Evolutionary conservation across 495 filamentous ascomycete genomes (phyloP).

Genomic region (Trypethelium eluteriae): DNA sequence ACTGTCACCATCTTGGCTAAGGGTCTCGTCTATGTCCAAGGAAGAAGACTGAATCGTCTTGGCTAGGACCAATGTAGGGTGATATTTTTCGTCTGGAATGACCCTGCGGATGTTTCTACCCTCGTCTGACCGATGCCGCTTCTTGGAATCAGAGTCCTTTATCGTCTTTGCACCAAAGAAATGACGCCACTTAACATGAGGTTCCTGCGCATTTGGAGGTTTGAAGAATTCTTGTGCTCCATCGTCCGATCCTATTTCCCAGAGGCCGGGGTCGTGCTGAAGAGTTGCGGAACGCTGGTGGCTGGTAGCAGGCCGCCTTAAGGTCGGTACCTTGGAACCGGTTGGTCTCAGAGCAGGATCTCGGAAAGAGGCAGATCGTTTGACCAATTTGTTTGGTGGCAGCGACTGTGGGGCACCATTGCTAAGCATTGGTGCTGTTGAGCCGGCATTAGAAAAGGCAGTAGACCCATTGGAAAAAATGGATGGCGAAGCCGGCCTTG

Average conservation of each 20-base stretch:
- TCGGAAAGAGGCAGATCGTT: constrained; percentile 62
- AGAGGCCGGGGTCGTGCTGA: constrained; percentile 38
- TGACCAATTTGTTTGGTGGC: constrained; percentile 78
- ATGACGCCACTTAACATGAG: constrained; percentile 28
- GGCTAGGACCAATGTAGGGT: constrained; percentile 30
- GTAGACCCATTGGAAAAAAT: constrained; percentile 64
- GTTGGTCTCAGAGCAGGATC: constrained; percentile 34
- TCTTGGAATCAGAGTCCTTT: constrained; percentile 26
- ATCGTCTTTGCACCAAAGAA: constrained; percentile 33
- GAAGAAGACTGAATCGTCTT: constrained; percentile 24
- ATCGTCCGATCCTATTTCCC: neutral
- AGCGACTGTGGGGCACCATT: constrained; percentile 43
- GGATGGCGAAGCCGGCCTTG: constrained; percentile 60
- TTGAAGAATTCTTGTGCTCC: neutral
- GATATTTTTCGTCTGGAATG: constrained; percentile 26
- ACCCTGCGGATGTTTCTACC: constrained; percentile 31
- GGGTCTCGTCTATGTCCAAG: constrained; percentile 32
- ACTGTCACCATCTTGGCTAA: constrained; percentile 27
- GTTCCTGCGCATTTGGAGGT: neutral
- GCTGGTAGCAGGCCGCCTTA: constrained; percentile 77
- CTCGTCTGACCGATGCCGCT: constrained; percentile 24
- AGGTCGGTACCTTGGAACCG: constrained; percentile 42
- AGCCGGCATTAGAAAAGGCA: constrained; percentile 42
- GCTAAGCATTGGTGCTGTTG: constrained; percentile 56
- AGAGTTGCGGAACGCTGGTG: constrained; percentile 73